Percentiles rank a stretch among this genome's conserved stretches.
Conservation (phyloP, 2,329 filamentous ascomycete species). For the Ustulina deusta region DNA sequence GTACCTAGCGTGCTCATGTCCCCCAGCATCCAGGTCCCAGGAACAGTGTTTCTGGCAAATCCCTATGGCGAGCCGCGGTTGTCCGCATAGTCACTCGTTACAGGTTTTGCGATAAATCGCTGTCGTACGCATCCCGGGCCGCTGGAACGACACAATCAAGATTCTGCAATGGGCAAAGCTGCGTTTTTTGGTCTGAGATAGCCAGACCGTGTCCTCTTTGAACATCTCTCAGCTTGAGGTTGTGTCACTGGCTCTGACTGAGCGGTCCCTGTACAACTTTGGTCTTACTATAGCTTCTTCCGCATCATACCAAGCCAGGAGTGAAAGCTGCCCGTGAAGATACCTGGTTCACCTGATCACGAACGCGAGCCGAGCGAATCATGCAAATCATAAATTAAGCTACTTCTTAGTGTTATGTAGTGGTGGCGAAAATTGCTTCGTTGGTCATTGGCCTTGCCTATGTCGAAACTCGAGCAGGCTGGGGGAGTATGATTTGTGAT, state of each 20-base stretch:
- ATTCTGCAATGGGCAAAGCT: slow-evolving; percentile 10
- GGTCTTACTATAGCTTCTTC: slow-evolving; percentile 4
- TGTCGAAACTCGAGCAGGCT: not conserved
- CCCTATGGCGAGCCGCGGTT: slow-evolving; percentile 26
- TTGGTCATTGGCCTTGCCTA: not conserved
- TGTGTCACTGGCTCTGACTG: slow-evolving; percentile 24
- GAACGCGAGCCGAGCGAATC: not conserved
- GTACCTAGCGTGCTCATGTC: slow-evolving; percentile 30
- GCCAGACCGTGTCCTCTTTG: not conserved
- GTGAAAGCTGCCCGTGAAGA: not conserved
- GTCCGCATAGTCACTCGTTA: slow-evolving; percentile 36
- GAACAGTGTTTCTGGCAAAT: slow-evolving; percentile 34
- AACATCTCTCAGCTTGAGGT: slow-evolving; percentile 20
- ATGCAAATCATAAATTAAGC: slow-evolving; percentile 14
- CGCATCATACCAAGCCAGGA: not conserved
- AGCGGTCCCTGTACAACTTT: slow-evolving; percentile 3
- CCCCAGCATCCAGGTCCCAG: slow-evolving; percentile 34
- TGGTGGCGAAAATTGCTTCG: not conserved
- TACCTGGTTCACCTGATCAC: not conserved
- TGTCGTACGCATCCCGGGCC: slow-evolving; percentile 22
- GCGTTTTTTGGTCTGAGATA: slow-evolving; percentile 5
- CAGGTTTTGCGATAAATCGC: slow-evolving; percentile 31
- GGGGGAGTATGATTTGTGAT: not conserved
- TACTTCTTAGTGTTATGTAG: too few species aligned
- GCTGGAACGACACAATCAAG: slow-evolving; percentile 31